phyloP scores from a whole-genome alignment of 495 filamentous ascomycete species.

The Letharia lupina region DNA sequence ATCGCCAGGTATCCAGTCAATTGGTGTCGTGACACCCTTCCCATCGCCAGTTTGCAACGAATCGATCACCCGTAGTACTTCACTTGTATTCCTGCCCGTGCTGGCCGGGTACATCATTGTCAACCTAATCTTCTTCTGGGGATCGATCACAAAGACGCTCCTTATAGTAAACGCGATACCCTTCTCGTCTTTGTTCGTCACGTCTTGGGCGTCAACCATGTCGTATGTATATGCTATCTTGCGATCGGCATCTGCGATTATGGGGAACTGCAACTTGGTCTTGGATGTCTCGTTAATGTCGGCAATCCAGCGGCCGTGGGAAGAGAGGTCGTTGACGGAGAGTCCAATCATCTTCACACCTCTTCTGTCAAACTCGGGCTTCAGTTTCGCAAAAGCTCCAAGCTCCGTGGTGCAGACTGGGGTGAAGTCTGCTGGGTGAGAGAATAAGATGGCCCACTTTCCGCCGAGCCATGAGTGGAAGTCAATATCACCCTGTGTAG shows the following conservation, averaged over 20 bases:
- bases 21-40: constrained; percentile 55
- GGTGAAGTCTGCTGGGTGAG: constrained; percentile 63
- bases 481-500: constrained; percentile 58
- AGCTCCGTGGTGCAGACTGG: constrained; percentile 65
- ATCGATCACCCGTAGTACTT: constrained; percentile 60
- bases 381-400: constrained; percentile 57
- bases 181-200: constrained; percentile 48
- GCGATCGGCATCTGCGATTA: constrained; percentile 60
- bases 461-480: constrained; percentile 53
- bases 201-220: constrained; percentile 54
- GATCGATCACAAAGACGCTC: constrained; percentile 63
- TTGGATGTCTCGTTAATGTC: constrained; percentile 57
- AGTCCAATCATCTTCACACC: constrained; percentile 61
- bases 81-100: constrained; percentile 55
- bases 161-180: constrained; percentile 60
- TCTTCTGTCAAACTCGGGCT: constrained; percentile 52
- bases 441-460: constrained; percentile 60
- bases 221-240: constrained; percentile 59
- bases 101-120: constrained; percentile 61
- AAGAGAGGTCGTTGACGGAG: constrained; percentile 51
- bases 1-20: constrained; percentile 55
- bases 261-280: constrained; percentile 53
- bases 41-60: constrained; percentile 55
- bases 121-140: constrained; percentile 58
- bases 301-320: constrained; percentile 53